phyloP scores from a whole-genome alignment of 495 filamentous ascomycete species.

The Annulohypoxylon nitens region DNA sequence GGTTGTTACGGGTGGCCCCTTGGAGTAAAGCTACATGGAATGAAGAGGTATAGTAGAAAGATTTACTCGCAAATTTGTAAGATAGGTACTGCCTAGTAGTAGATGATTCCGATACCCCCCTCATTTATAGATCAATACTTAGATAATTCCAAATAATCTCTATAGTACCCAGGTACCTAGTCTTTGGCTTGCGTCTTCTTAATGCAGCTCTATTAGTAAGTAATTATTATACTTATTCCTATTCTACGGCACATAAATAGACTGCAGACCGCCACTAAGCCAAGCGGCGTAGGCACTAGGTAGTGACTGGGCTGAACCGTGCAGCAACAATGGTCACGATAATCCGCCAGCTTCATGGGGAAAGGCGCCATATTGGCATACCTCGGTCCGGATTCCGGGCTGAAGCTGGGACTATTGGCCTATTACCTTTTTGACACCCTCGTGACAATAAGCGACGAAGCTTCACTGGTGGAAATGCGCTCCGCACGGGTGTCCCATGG shows the following conservation, averaged over 20 bases:
- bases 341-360: slow-evolving; percentile 20
- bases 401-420: neutral
- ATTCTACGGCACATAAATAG: no score
- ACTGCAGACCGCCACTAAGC: no score
- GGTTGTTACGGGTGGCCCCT: slow-evolving; percentile 18
- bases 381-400: slow-evolving; percentile 19
- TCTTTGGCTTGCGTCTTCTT: no score
- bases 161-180: no score
- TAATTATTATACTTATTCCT: no score
- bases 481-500: slow-evolving; percentile 25
- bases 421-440: slow-evolving; percentile 23
- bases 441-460: slow-evolving; percentile 24
- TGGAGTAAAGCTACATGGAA: neutral
- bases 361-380: neutral
- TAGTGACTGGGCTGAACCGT: neutral
- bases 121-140: no score
- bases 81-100: no score
- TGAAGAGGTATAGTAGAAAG: neutral
- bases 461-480: slow-evolving; percentile 36
- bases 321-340: slow-evolving; percentile 21
- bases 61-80: no score
- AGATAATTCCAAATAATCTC: no score
- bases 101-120: no score
- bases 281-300: neutral
- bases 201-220: no score